Evolutionary conservation across 176 grass and related monocot species (phyloP).

Genomic region (Pontederia paniculata): DNA sequence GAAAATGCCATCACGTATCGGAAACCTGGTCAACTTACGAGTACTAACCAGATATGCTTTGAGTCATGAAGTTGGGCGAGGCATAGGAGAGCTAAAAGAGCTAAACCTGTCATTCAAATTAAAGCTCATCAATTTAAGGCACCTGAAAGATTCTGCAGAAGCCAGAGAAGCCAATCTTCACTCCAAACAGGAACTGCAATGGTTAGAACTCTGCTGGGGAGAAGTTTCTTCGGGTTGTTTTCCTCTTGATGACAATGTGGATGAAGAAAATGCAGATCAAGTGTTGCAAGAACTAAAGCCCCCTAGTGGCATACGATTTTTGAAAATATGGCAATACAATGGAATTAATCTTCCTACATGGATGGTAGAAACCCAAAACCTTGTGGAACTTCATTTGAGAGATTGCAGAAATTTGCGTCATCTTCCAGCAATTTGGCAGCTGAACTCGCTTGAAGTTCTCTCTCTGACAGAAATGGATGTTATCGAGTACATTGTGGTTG

Average conservation of each 20-base stretch:
- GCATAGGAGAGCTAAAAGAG: constrained; percentile 13
- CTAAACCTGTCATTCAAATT: constrained; percentile 14
- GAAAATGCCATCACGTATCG: constrained; percentile 10
- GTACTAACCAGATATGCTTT: constrained; percentile 16
- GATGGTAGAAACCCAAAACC: constrained; percentile 12
- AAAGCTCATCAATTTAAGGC: background rate
- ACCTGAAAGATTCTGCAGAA: background rate
- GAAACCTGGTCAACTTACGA: background rate
- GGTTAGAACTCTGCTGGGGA: constrained; percentile 6
- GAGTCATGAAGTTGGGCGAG: background rate
- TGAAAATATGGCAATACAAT: background rate
- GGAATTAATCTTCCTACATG: constrained; percentile 9
- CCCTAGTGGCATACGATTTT: background rate
- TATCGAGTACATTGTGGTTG: background rate
- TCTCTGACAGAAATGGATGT: background rate
- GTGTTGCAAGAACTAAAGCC: constrained; percentile 23
- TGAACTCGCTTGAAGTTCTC: constrained; percentile 7
- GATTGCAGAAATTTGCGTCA: background rate
- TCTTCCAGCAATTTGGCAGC: constrained; percentile 13
- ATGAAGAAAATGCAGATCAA: background rate
- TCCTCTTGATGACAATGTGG: background rate
- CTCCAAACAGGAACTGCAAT: background rate
- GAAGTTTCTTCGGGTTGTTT: background rate
- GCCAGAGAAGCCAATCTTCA: constrained; percentile 6
- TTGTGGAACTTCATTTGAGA: background rate